Evolutionary conservation across 2,329 filamentous ascomycete genomes (phyloP).

Genomic region (Aureobasidium sp.): DNA sequence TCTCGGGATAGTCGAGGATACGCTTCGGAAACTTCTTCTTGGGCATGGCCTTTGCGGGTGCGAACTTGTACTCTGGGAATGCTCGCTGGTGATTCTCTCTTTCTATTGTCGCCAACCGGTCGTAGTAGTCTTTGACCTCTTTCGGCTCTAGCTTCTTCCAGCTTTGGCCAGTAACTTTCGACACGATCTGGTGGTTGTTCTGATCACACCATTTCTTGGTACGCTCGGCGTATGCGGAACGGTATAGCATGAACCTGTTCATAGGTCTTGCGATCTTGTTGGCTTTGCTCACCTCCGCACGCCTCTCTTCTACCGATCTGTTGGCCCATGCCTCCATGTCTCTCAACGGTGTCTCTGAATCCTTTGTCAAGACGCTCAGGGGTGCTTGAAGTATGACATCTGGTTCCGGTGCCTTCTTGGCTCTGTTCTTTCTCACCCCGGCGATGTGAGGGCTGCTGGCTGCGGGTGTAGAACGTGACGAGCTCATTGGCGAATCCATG

Average conservation of each 20-base stretch:
- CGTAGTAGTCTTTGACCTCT: slow-evolving; percentile 66
- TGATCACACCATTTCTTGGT: slow-evolving; percentile 72
- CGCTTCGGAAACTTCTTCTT: slow-evolving; percentile 40
- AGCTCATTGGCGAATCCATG: slow-evolving; percentile 29
- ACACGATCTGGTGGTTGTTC: slow-evolving; percentile 92
- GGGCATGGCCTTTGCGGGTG: slow-evolving; percentile 46
- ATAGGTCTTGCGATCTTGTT: slow-evolving; percentile 84
- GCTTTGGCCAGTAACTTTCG: slow-evolving; percentile 72
- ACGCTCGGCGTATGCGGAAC: slow-evolving; percentile 81
- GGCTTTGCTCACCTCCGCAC: slow-evolving; percentile 51
- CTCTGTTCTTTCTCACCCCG: slow-evolving; percentile 36
- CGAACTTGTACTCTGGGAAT: slow-evolving; percentile 90
- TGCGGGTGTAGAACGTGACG: slow-evolving; percentile 19
- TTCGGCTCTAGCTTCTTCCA: slow-evolving; percentile 69
- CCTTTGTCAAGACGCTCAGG: slow-evolving; percentile 60
- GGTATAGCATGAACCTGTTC: slow-evolving; percentile 98
- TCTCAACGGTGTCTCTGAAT: slow-evolving; percentile 54
- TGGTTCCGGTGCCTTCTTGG: slow-evolving; percentile 35
- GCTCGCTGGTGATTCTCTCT: slow-evolving; percentile 75
- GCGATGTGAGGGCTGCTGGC: slow-evolving; percentile 26
- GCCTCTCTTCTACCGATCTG: slow-evolving; percentile 58
- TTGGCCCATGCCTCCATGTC: slow-evolving; percentile 78
- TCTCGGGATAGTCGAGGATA: slow-evolving; percentile 18
- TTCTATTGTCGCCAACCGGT: slow-evolving; percentile 69
- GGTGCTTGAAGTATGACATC: slow-evolving; percentile 53